These are phyloP conservation scores for Tanacetum coccineum DNA, from an alignment of 129 eudicot genomes.

Conservation along the genomic window DNA sequence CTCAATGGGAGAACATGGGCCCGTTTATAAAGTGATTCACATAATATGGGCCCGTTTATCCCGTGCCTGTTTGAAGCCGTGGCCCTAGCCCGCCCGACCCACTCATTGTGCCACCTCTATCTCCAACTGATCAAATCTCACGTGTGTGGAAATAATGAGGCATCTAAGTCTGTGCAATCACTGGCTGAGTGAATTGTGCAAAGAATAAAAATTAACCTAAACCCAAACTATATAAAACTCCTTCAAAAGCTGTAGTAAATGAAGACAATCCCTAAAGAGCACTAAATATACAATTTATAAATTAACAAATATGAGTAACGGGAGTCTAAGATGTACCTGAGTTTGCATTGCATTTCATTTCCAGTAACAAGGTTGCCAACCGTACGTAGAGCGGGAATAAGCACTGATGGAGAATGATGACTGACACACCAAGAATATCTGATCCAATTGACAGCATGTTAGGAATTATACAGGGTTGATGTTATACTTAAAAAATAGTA, in stretches of 20 bases:
- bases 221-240: background rate
- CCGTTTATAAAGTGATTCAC: too few relatives aligned
- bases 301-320: background rate
- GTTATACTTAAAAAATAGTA: background rate
- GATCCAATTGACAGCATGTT: background rate
- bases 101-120: too few relatives aligned
- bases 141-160: background rate
- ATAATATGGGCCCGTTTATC: too few relatives aligned
- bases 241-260: background rate
- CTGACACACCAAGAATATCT: background rate
- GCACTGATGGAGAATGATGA: constrained; percentile 35
- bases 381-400: constrained; percentile 73
- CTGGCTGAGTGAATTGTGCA: background rate
- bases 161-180: background rate
- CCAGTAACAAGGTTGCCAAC: constrained; percentile 79
- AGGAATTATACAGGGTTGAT: too few relatives aligned
- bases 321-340: constrained; percentile 41
- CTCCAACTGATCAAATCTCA: too few relatives aligned
- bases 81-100: too few relatives aligned
- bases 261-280: background rate
- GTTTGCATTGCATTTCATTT: constrained; percentile 76
- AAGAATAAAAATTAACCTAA: background rate
- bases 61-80: too few relatives aligned
- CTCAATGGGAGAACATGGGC: too few relatives aligned
- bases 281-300: background rate